Conservation (phyloP, 106 monocot species). For the Apostasia shenzhenica region DNA sequence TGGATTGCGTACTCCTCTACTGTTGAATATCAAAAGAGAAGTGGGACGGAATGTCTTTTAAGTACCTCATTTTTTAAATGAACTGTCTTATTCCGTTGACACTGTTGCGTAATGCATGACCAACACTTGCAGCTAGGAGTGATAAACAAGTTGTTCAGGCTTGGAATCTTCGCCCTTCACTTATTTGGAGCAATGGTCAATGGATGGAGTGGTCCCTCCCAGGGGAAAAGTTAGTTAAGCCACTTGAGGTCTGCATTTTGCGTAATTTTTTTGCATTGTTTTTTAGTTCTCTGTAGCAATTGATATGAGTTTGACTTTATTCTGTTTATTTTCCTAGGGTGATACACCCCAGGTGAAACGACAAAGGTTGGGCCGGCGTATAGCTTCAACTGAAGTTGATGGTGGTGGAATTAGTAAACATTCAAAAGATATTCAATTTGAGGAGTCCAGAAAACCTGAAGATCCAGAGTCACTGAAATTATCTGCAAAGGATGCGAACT, state of each 20-base stretch:
- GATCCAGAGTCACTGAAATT: conserved; percentile 36
- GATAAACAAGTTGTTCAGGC: conserved; percentile 48
- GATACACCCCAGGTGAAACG: conserved; percentile 84
- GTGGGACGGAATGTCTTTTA: no score
- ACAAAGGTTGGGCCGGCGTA: conserved; percentile 36
- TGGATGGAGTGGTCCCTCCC: conserved; percentile 64
- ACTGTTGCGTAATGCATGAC: no score
- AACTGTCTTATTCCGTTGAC: no score
- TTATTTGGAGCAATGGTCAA: conserved; percentile 82
- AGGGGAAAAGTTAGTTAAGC: conserved; percentile 13
- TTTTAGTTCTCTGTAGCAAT: neutral
- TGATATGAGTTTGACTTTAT: neutral
- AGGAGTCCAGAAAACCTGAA: conserved; percentile 27
- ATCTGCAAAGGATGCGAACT: conserved; percentile 54
- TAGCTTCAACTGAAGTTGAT: conserved; percentile 19
- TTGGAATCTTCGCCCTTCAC: conserved; percentile 83
- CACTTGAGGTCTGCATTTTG: conserved; percentile 45
- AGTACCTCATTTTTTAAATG: no score
- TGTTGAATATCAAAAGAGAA: no score
- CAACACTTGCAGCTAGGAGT: conserved; percentile 32
- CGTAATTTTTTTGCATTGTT: neutral
- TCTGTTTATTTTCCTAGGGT: conserved; percentile 30
- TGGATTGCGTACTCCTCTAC: no score
- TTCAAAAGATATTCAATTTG: conserved; percentile 8
- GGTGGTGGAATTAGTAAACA: conserved; percentile 12